Conservation (phyloP, 306 rosid species). For the Begonia loranthoides region DNA sequence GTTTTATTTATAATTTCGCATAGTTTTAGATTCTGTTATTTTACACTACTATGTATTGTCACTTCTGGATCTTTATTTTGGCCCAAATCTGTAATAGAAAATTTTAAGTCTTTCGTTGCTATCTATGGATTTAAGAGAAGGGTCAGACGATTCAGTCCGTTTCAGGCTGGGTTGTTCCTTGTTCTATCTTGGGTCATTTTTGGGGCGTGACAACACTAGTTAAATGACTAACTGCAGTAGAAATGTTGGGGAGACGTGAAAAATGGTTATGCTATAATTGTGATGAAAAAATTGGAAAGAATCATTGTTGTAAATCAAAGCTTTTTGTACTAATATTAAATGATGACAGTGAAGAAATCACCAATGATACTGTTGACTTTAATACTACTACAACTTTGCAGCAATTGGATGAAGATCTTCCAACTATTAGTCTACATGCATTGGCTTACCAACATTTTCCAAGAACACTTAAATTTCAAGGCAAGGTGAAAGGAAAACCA, state of each 20-base stretch:
- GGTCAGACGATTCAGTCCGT: no score
- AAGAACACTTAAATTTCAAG: background rate
- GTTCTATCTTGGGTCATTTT: no score
- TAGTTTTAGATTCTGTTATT: no score
- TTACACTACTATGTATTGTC: no score
- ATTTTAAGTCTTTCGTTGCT: no score
- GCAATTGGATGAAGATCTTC: background rate
- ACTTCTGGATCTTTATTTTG: no score
- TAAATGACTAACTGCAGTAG: background rate
- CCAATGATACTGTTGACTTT: background rate
- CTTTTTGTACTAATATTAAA: background rate
- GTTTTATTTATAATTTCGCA: no score
- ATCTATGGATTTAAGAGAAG: no score
- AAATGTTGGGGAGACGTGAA: background rate
- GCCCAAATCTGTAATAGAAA: no score
- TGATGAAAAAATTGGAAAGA: background rate
- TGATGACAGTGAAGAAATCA: no score
- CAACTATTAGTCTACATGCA: background rate
- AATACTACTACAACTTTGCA: background rate
- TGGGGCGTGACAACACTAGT: background rate
- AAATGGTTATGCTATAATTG: background rate
- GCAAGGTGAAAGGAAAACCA: rapidly evolving
- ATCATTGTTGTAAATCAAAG: background rate
- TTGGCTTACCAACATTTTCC: background rate
- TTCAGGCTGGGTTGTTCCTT: no score